These are phyloP conservation scores for Otatea glauca DNA, from an alignment of 176 grass and related monocot genomes.

Conservation along the genomic window DNA sequence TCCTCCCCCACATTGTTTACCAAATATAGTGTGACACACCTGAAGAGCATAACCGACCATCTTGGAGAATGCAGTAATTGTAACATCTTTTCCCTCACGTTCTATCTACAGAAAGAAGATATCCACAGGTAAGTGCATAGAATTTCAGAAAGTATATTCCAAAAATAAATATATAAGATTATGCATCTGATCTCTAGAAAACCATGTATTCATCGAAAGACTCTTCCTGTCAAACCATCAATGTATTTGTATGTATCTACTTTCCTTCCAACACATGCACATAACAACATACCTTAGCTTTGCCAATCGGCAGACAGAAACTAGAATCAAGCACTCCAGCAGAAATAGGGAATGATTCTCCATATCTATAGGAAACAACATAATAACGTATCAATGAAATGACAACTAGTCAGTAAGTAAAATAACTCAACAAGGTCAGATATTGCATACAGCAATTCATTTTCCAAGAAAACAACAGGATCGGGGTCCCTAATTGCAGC, in stretches of 20 bases:
- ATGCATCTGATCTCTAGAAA: conserved; percentile 28
- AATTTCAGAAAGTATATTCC: conserved; percentile 28
- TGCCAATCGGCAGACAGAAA: conserved; percentile 90
- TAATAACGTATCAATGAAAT: conserved; percentile 37
- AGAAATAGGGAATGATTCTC: conserved; percentile 90
- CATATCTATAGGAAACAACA: conserved; percentile 67
- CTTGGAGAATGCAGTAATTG: conserved; percentile 91
- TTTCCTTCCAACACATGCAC: neutral
- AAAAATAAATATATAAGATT: conserved; percentile 24
- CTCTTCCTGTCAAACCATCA: neutral
- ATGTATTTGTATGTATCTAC: neutral
- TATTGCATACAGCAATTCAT: conserved; percentile 81
- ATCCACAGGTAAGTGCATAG: conserved; percentile 27
- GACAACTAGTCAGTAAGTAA: neutral
- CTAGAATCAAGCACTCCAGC: conserved; percentile 97
- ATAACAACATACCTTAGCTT: conserved; percentile 78
- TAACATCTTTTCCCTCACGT: conserved; percentile 83
- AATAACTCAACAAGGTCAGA: conserved; percentile 36
- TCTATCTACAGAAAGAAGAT: conserved; percentile 74
- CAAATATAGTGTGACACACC: conserved; percentile 51
- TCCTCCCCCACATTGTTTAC: neutral
- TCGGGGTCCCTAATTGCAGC: conserved; percentile 96
- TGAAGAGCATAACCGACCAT: conserved; percentile 96
- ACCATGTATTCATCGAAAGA: conserved; percentile 9
- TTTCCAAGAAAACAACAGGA: conserved; percentile 97